Evolutionary conservation across 805 yeast genomes (phyloP).

Genomic region (Cyberlindnera suaveolens): DNA sequence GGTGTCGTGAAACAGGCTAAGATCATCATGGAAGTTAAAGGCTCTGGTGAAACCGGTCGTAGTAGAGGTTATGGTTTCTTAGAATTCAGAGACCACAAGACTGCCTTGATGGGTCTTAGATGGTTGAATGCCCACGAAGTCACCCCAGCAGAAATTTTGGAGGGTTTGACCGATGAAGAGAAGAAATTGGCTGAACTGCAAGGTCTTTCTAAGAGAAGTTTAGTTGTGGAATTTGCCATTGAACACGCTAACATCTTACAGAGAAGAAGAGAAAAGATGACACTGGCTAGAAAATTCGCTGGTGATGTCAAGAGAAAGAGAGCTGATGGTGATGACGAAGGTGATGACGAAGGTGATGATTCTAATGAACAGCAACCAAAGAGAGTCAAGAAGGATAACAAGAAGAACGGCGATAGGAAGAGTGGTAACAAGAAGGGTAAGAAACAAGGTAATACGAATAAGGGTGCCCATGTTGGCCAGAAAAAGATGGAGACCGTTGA

Average conservation of each 20-base stretch:
- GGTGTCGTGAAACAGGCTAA: conserved; percentile 95
- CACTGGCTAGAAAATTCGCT: conserved; percentile 32
- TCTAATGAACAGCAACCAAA: conserved; percentile 14
- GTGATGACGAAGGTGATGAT: conserved; percentile 16
- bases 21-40: conserved; percentile 87
- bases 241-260: conserved; percentile 92
- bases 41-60: conserved; percentile 80
- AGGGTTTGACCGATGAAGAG: conserved; percentile 68
- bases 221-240: conserved; percentile 92
- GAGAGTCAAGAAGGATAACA: conserved; percentile 6
- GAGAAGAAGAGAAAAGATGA: conserved; percentile 72
- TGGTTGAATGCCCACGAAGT: conserved; percentile 96
- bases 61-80: conserved; percentile 96
- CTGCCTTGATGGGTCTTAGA: conserved; percentile 92
- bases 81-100: conserved; percentile 85
- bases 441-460: conserved; percentile 41
- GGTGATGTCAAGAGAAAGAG: conserved; percentile 22
- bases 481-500: conserved; percentile 9
- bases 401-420: neutral
- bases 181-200: conserved; percentile 48
- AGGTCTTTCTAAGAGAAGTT: conserved; percentile 52
- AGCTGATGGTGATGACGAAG: conserved; percentile 19
- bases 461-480: conserved; percentile 27
- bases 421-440: conserved; percentile 13
- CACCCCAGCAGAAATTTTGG: conserved; percentile 57